phyloP scores from a whole-genome alignment of 345 rosid genomes.

The Hibiscus mutabilis region DNA sequence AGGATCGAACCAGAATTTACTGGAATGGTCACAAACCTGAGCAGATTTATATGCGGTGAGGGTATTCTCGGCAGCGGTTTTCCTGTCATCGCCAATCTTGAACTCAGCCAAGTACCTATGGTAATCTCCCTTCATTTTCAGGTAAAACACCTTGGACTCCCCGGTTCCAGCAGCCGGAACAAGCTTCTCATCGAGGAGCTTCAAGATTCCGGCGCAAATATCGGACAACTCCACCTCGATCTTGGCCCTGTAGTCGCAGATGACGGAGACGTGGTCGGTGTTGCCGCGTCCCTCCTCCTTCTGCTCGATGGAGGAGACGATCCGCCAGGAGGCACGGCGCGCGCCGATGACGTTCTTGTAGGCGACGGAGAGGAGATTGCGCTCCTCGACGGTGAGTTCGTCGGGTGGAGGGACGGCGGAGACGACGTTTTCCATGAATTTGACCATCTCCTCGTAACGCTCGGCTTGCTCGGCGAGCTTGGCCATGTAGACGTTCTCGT shows the following conservation, averaged over 20 bases:
- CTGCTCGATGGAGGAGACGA: conserved; percentile 60
- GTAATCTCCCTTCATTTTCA: conserved; percentile 21
- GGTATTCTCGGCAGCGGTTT: conserved; percentile 16
- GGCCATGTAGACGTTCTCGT: conserved; percentile 39
- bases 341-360: conserved; percentile 71
- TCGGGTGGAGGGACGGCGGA: conserved; percentile 7
- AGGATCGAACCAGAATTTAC: not conserved
- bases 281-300: conserved; percentile 42
- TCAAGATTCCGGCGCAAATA: conserved; percentile 16
- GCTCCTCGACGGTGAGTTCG: conserved; percentile 54
- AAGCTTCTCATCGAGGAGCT: conserved; percentile 14
- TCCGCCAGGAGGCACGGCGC: conserved; percentile 63
- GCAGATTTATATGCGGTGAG: conserved; percentile 19
- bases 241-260: conserved; percentile 16
- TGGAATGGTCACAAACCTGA: conserved; percentile 11
- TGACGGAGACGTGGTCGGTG: conserved; percentile 13
- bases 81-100: conserved; percentile 19
- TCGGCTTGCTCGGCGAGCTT: conserved; percentile 64
- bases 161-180: conserved; percentile 15
- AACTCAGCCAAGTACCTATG: conserved; percentile 19
- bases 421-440: conserved; percentile 60
- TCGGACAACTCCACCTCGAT: conserved; percentile 21
- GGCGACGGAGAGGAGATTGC: conserved; percentile 59
- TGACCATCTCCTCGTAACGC: conserved; percentile 72
- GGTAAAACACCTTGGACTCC: conserved; percentile 19